Percentiles rank a stretch among this genome's conserved stretches.
Conservation (phyloP, 176 grass and related monocot genomes). For the Oryza meyeriana region DNA sequence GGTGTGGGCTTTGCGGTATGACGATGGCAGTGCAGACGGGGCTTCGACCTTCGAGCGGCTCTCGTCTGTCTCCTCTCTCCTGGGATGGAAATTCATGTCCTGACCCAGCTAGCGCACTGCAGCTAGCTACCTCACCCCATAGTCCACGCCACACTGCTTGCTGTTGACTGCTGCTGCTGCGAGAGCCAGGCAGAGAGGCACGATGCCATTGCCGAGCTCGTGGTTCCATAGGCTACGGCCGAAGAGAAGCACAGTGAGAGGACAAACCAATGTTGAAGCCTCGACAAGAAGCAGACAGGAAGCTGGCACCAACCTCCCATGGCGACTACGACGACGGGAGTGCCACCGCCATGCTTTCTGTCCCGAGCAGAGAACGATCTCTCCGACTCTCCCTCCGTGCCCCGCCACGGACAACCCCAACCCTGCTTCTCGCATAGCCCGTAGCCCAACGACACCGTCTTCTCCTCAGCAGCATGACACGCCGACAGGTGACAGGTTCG, state of each 20-base stretch:
- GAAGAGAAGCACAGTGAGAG: not conserved
- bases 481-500: slow-evolving; percentile 19
- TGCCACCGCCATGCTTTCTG: slow-evolving; percentile 29
- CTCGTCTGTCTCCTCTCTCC: too few relatives aligned
- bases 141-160: not conserved
- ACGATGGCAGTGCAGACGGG: too few relatives aligned
- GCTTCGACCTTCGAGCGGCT: too few relatives aligned
- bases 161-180: not conserved
- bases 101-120: too few relatives aligned
- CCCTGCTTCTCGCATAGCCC: slow-evolving; percentile 42
- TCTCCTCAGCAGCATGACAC: not conserved
- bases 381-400: not conserved
- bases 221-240: slow-evolving; percentile 85
- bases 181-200: not conserved
- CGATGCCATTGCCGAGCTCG: slow-evolving; percentile 48
- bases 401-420: slow-evolving; percentile 28
- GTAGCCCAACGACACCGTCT: slow-evolving; percentile 35
- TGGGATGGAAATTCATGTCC: too few relatives aligned
- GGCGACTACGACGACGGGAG: not conserved
- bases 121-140: slow-evolving; percentile 8
- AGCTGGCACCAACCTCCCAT: too few relatives aligned
- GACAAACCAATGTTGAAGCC: not conserved
- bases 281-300: slow-evolving; percentile 3
- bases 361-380: slow-evolving; percentile 45
- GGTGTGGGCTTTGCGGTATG: too few relatives aligned